Evolutionary conservation across 805 yeast genomes (phyloP).

Genomic region (Saccharomycopsis sp.): DNA sequence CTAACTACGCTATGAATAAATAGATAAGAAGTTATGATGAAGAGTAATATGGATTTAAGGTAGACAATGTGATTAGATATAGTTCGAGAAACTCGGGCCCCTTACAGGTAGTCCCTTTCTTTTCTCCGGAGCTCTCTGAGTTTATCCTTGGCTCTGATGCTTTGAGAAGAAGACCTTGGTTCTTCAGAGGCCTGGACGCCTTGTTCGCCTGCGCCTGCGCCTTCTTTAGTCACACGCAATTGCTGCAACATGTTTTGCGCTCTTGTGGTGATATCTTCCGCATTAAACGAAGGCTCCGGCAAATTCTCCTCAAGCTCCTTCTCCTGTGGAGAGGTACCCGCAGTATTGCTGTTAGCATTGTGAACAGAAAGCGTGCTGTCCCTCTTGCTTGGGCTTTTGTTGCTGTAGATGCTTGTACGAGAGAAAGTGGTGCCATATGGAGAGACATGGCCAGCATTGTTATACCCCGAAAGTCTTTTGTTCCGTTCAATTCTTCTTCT

Average conservation of each 20-base stretch:
- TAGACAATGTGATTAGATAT: background rate
- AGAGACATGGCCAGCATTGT: background rate
- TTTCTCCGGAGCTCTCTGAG: no score
- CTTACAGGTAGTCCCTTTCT: no score
- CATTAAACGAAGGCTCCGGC: no score
- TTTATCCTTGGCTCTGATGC: no score
- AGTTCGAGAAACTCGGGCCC: background rate
- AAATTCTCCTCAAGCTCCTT: constrained; percentile 11
- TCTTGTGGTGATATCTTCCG: constrained; percentile 42
- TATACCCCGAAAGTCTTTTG: constrained; percentile 9
- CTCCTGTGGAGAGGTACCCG: constrained; percentile 21
- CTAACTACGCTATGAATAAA: no score
- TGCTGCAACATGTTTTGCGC: constrained; percentile 59
- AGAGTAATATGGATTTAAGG: background rate
- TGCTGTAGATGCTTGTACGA: constrained; percentile 23
- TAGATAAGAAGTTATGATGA: no score
- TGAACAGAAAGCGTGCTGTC: background rate
- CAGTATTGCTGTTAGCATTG: constrained; percentile 20
- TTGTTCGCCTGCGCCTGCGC: no score
- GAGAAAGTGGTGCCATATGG: constrained; percentile 13
- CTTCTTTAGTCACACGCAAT: constrained; percentile 34
- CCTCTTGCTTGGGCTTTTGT: background rate
- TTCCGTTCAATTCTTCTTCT: constrained; percentile 20
- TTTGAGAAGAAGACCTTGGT: no score
- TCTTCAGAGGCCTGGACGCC: no score